phyloP scores from a whole-genome alignment of 75 land plant species.

The Cryptomeria japonica region DNA sequence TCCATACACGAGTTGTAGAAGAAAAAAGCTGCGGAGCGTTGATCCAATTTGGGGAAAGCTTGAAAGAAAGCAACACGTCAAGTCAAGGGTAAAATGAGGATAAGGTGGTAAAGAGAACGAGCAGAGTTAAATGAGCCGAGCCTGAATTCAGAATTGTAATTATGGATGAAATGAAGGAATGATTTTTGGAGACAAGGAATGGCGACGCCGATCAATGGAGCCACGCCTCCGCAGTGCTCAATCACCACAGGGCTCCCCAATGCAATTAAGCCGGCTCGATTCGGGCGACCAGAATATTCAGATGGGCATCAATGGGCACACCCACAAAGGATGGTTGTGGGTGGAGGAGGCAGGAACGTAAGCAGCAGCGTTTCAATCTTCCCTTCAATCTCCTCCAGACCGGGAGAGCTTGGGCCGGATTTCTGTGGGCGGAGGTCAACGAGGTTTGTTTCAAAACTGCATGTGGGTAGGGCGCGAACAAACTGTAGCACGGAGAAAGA shows the following conservation, averaged over 20 bases:
- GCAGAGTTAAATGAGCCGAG: too few relatives aligned
- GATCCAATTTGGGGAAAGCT: too few relatives aligned
- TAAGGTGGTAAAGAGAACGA: too few relatives aligned
- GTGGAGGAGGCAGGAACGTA: neutral
- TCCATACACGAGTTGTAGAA: too few relatives aligned
- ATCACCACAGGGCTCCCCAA: neutral
- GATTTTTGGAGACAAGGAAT: neutral
- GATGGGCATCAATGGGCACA: neutral
- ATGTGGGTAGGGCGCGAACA: constrained; percentile 69
- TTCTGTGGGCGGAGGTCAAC: constrained; percentile 89
- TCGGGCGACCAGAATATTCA: neutral
- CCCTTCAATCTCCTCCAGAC: constrained; percentile 8
- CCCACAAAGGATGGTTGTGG: neutral
- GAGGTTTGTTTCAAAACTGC: constrained; percentile 81
- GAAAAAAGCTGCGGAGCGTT: too few relatives aligned
- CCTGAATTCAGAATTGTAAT: too few relatives aligned
- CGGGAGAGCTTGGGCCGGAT: constrained; percentile 49
- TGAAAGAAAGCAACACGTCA: too few relatives aligned
- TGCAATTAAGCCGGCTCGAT: neutral
- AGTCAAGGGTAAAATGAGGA: too few relatives aligned
- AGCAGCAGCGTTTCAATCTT: constrained; percentile 3
- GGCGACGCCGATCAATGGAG: constrained; percentile 3
- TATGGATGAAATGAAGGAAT: neutral
- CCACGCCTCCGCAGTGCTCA: neutral
- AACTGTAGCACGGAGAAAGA: constrained; percentile 5